A percentile compares a stretch with the other conserved stretches of the same genome.
Conservation (phyloP, 257 asterid genomes). For the Petunia axillaris region DNA sequence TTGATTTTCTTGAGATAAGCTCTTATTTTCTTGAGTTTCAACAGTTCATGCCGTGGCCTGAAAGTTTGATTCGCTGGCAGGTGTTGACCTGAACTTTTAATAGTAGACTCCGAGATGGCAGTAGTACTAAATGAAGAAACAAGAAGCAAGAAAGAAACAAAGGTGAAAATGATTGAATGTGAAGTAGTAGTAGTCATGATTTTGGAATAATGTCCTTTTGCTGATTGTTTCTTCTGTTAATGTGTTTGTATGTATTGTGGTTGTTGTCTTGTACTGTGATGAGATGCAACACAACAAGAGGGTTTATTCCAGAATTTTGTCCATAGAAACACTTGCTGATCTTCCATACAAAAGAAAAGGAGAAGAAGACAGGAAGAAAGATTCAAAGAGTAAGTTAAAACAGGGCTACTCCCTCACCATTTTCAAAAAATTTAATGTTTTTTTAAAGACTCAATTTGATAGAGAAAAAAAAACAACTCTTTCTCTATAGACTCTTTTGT, state of each 20-base stretch:
- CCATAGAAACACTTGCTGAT: constrained; percentile 43
- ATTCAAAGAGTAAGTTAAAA: constrained; percentile 54
- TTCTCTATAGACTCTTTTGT: neutral
- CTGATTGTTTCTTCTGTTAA: constrained; percentile 40
- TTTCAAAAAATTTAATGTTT: constrained; percentile 32
- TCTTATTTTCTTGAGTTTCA: constrained; percentile 52
- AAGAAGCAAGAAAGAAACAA: constrained; percentile 57
- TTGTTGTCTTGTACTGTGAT: constrained; percentile 55
- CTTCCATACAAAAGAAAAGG: constrained; percentile 33
- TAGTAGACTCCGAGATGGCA: constrained; percentile 21
- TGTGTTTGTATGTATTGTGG: constrained; percentile 58
- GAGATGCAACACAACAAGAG: constrained; percentile 34
- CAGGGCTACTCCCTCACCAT: constrained; percentile 41
- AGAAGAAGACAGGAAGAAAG: constrained; percentile 24
- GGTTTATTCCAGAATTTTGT: constrained; percentile 62
- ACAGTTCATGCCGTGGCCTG: constrained; percentile 54
- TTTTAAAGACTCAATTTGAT: constrained; percentile 11
- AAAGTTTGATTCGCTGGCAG: constrained; percentile 55
- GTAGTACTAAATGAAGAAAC: constrained; percentile 25
- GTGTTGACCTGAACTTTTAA: constrained; percentile 23
- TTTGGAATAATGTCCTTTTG: constrained; percentile 36
- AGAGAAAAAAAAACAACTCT: constrained; percentile 30
- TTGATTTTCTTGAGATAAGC: constrained; percentile 68
- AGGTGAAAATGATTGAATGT: constrained; percentile 56
- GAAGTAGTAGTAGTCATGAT: constrained; percentile 34